Conservation (phyloP, 2,329 filamentous ascomycete genomes). For the Sporothrix humicola region DNA sequence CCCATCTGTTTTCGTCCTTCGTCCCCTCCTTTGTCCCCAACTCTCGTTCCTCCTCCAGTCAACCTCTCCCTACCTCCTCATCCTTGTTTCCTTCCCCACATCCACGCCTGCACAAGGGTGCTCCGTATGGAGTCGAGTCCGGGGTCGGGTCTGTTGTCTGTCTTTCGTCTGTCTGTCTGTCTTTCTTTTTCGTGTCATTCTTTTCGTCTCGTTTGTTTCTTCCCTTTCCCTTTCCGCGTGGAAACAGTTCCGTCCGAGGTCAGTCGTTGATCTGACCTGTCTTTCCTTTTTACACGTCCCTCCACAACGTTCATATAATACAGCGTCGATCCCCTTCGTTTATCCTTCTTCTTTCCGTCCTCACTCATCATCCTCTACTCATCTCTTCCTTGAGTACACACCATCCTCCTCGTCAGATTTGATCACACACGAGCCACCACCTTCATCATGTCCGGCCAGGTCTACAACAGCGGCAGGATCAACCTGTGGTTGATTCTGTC, state of each 20-base stretch:
- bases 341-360: background rate
- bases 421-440: background rate
- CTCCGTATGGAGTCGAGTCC: constrained; percentile 25
- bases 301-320: constrained; percentile 10
- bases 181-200: background rate
- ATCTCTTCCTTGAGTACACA: background rate
- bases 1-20: background rate
- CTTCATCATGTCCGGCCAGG: constrained; percentile 5
- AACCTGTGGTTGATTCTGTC: constrained; percentile 35
- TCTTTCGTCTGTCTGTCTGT: background rate
- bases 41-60: background rate
- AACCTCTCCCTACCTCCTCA: background rate
- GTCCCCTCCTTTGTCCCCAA: background rate
- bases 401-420: background rate
- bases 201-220: background rate
- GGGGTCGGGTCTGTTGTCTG: background rate
- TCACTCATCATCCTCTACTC: background rate
- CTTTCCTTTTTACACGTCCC: background rate
- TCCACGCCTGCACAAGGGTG: constrained; percentile 9
- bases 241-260: background rate
- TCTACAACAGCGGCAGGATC: constrained; percentile 24
- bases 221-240: background rate
- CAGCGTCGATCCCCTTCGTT: constrained; percentile 18
- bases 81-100: constrained; percentile 14
- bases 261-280: background rate